A percentile compares a stretch with the other conserved stretches of the same genome.
phyloP scores from a whole-genome alignment of 495 filamentous ascomycete genomes.

The Neurospora sp. region DNA sequence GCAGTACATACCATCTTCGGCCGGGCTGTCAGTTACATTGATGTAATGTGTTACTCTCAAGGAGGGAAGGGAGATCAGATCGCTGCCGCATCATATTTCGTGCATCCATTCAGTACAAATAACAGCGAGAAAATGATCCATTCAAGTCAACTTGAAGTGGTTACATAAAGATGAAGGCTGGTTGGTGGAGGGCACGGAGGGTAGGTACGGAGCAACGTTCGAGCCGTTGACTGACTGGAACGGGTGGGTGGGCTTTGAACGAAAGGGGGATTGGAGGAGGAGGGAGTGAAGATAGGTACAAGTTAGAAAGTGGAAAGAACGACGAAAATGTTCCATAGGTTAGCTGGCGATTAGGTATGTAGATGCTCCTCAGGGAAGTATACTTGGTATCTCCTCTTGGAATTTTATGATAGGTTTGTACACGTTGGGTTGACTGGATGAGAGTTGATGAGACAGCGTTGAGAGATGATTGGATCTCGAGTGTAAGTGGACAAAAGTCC shows the following conservation, averaged over 20 bases:
- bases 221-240: background rate
- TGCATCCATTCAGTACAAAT: background rate
- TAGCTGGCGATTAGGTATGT: too few species aligned
- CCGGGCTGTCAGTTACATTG: too few species aligned
- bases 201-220: background rate
- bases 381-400: too few species aligned
- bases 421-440: background rate
- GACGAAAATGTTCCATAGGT: too few species aligned
- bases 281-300: background rate
- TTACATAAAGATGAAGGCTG: background rate
- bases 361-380: too few species aligned
- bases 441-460: background rate
- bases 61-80: background rate
- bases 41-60: too few species aligned
- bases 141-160: background rate
- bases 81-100: background rate
- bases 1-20: background rate
- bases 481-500: background rate
- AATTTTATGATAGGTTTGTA: background rate
- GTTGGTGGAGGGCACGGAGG: background rate
- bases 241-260: background rate
- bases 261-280: background rate
- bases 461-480: background rate
- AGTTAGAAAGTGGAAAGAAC: background rate
- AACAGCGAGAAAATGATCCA: background rate